phyloP scores from a whole-genome alignment of 768 basidiomycete species.

The Lyophyllum semitale region DNA sequence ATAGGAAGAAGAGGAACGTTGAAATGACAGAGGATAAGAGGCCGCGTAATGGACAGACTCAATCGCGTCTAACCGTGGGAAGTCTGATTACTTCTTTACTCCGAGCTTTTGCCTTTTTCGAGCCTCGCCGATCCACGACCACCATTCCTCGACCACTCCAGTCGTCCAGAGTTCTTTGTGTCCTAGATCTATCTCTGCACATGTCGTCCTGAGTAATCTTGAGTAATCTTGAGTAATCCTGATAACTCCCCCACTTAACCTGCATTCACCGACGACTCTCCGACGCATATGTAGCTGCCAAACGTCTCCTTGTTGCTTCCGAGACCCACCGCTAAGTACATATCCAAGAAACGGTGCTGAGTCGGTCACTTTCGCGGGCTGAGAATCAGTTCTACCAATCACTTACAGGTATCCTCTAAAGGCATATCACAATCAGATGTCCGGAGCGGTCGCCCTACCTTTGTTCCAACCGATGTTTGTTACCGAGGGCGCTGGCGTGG shows the following conservation, averaged over 20 bases:
- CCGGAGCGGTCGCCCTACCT: conserved; percentile 1
- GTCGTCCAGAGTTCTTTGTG: conserved; percentile 2
- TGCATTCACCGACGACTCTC: conserved; percentile 34
- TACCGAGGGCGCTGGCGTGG: too few species aligned
- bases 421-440: neutral
- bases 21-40: conserved; percentile 30
- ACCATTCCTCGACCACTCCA: conserved; percentile 11
- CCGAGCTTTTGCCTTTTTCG: conserved; percentile 40
- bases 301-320: conserved; percentile 10
- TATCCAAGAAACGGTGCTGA: too few species aligned
- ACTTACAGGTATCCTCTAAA: neutral
- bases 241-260: conserved; percentile 40
- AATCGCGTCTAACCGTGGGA: conserved; percentile 44
- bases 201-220: conserved; percentile 7
- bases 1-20: conserved; percentile 26
- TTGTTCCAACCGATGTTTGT: too few species aligned
- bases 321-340: too few species aligned
- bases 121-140: conserved; percentile 2
- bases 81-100: conserved; percentile 28
- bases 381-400: neutral
- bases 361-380: neutral
- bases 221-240: conserved; percentile 2
- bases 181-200: conserved; percentile 8
- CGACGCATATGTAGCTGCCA: conserved; percentile 26
- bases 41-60: conserved; percentile 43